Conservation (phyloP, 768 basidiomycete species). For the Lactarius sp. region DNA sequence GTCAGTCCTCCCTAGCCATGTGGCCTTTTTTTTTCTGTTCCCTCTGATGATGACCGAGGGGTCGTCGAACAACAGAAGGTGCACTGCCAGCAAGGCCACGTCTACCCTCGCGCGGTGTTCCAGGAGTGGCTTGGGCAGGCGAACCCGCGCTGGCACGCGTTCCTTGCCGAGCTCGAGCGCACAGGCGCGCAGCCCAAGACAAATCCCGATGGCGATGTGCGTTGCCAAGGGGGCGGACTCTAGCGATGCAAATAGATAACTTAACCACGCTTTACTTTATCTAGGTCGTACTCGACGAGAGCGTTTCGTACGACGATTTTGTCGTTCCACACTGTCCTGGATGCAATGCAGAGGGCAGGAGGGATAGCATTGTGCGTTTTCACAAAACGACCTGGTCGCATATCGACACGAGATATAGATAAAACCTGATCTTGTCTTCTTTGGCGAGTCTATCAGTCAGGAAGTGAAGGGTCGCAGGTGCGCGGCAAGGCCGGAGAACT, state of each 20-base stretch:
- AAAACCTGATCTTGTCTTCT: slow-evolving; percentile 83
- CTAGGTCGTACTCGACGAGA: slow-evolving; percentile 74
- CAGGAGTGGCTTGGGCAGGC: slow-evolving; percentile 65
- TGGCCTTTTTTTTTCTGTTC: not conserved
- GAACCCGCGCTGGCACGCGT: slow-evolving; percentile 78
- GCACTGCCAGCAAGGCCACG: slow-evolving; percentile 70
- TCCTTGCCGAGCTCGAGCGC: slow-evolving; percentile 56
- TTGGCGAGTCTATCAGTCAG: slow-evolving; percentile 80
- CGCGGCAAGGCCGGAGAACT: slow-evolving; percentile 28
- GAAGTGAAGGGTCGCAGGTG: slow-evolving; percentile 67
- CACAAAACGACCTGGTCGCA: slow-evolving; percentile 22
- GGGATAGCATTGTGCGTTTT: slow-evolving; percentile 51
- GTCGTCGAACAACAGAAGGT: slow-evolving; percentile 56
- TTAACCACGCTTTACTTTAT: not conserved
- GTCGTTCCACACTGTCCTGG: slow-evolving; percentile 70
- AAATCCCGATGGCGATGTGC: slow-evolving; percentile 91
- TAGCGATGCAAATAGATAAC: not conserved
- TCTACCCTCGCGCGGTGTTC: slow-evolving; percentile 59
- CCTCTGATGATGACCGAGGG: not conserved
- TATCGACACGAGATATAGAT: slow-evolving; percentile 38
- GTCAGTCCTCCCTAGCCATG: slow-evolving; percentile 37
- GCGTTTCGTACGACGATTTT: slow-evolving; percentile 72
- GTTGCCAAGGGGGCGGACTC: slow-evolving; percentile 26
- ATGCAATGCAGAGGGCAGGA: slow-evolving; percentile 55
- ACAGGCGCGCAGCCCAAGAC: slow-evolving; percentile 61